Conservation (phyloP, 495 filamentous ascomycete genomes). For the Penicillium lividum region DNA sequence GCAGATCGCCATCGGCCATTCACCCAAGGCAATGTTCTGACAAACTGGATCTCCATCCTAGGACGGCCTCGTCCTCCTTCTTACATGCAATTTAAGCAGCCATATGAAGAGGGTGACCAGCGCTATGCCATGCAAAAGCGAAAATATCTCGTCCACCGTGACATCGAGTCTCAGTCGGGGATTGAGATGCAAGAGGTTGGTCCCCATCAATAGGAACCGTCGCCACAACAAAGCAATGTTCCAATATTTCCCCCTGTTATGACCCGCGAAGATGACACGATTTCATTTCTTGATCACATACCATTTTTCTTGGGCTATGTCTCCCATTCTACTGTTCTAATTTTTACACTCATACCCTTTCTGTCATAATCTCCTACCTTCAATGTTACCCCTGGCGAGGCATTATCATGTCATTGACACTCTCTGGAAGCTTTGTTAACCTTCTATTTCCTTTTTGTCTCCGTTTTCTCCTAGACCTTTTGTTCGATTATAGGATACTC, state of each 20-base stretch:
- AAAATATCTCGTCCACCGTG: conserved; percentile 48
- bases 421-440: conserved; percentile 10
- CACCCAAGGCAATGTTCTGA: conserved; percentile 71
- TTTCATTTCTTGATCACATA: conserved; percentile 14
- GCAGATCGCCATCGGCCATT: conserved; percentile 91
- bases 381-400: neutral
- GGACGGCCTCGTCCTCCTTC: conserved; percentile 82
- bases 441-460: neutral
- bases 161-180: conserved; percentile 53
- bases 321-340: conserved; percentile 20
- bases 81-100: conserved; percentile 82
- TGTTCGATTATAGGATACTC: neutral
- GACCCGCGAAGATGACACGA: conserved; percentile 26
- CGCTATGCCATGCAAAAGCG: conserved; percentile 67
- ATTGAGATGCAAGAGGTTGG: conserved; percentile 63
- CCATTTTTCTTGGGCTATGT: conserved; percentile 11
- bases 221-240: neutral
- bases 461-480: neutral
- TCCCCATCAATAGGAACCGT: conserved; percentile 22
- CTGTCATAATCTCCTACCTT: conserved; percentile 8
- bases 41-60: conserved; percentile 81
- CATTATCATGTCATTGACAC: conserved; percentile 5
- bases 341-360: conserved; percentile 15
- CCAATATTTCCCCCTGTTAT: conserved; percentile 11
- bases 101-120: conserved; percentile 80